Percentiles rank a stretch among this genome's conserved stretches.
Conservation (phyloP, 331 rosid species). For the Rosa hybrid region DNA sequence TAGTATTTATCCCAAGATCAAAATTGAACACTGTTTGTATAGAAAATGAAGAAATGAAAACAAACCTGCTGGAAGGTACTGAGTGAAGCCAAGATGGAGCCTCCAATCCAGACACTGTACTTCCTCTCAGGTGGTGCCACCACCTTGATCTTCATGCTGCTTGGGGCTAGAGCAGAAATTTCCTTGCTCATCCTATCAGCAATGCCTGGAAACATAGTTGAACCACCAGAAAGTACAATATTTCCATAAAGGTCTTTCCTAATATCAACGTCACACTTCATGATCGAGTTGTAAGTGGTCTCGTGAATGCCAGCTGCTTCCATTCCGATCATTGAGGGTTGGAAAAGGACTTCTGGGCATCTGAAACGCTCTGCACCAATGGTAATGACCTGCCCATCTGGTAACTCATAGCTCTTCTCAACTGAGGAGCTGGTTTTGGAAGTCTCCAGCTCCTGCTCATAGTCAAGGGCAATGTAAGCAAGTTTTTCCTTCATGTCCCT, state of each 20-base stretch:
- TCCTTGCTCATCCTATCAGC: slow-evolving; percentile 99
- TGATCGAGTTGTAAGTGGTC: slow-evolving; percentile 95
- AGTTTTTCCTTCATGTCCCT: slow-evolving; percentile 96
- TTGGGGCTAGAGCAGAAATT: slow-evolving; percentile 94
- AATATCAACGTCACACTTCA: slow-evolving; percentile 97
- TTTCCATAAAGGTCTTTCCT: slow-evolving; percentile 96
- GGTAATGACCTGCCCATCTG: slow-evolving; percentile 96
- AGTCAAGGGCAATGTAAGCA: slow-evolving; percentile 88
- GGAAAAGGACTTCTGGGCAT: slow-evolving; percentile 97
- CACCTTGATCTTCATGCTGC: slow-evolving; percentile 99
- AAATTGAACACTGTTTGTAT: neutral
- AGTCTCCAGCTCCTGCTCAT: slow-evolving; percentile 85
- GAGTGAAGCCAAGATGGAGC: slow-evolving; percentile 96
- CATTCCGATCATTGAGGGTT: slow-evolving; percentile 93
- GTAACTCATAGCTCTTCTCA: slow-evolving; percentile 97
- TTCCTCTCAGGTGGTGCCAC: slow-evolving; percentile 99
- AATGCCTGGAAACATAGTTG: slow-evolving; percentile 96
- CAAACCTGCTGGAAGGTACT: slow-evolving; percentile 99
- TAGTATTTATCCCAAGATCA: slow-evolving; percentile 9
- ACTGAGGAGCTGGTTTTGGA: slow-evolving; percentile 89
- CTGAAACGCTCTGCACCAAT: slow-evolving; percentile 97
- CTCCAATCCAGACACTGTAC: slow-evolving; percentile 99
- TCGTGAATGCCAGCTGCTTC: slow-evolving; percentile 99
- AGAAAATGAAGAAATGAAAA: slow-evolving; percentile 11
- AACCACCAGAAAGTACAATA: slow-evolving; percentile 98